These are phyloP conservation scores for Paecilomyces variotii DNA, from an alignment of 2,329 filamentous ascomycete species.

Conservation along the genomic window DNA sequence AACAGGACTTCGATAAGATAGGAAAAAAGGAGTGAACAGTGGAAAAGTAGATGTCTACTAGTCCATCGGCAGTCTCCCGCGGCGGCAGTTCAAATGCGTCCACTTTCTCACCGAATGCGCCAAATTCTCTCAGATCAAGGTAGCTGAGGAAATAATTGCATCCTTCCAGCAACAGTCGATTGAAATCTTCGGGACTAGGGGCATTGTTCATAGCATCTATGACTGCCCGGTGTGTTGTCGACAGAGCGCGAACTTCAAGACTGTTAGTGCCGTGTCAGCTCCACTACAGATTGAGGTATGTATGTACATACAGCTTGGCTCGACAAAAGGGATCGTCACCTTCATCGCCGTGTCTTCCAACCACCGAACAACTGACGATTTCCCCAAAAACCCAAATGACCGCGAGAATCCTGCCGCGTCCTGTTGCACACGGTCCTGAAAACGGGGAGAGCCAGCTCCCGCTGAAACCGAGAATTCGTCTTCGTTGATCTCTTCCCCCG, in stretches of 20 bases:
- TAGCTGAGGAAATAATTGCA: conserved; percentile 28
- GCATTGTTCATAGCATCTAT: conserved; percentile 1
- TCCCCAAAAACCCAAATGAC: conserved; percentile 9
- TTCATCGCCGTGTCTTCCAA: conserved; percentile 6
- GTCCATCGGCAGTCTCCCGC: conserved; percentile 18
- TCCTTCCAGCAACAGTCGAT: conserved; percentile 13
- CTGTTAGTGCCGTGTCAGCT: neutral
- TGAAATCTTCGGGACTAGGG: conserved; percentile 3
- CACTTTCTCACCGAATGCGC: conserved; percentile 18
- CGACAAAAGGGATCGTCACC: neutral
- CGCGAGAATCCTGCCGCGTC: conserved; percentile 1
- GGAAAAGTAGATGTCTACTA: conserved; percentile 28
- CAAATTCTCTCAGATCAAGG: conserved; percentile 12
- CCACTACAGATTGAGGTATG: neutral
- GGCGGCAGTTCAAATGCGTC: conserved; percentile 26
- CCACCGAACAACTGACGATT: conserved; percentile 10
- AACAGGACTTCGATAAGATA: conserved; percentile 25
- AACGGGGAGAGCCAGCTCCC: conserved; percentile 5
- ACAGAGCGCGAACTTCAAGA: neutral
- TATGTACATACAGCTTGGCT: neutral
- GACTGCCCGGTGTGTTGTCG: neutral
- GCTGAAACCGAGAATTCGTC: conserved; percentile 9
- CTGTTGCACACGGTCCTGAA: conserved; percentile 6
- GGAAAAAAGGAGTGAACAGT: conserved; percentile 33
- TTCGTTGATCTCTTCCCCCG: conserved; percentile 8